Evolutionary conservation across 257 asterid species (phyloP).

Genomic region (Ilex aquifolium): DNA sequence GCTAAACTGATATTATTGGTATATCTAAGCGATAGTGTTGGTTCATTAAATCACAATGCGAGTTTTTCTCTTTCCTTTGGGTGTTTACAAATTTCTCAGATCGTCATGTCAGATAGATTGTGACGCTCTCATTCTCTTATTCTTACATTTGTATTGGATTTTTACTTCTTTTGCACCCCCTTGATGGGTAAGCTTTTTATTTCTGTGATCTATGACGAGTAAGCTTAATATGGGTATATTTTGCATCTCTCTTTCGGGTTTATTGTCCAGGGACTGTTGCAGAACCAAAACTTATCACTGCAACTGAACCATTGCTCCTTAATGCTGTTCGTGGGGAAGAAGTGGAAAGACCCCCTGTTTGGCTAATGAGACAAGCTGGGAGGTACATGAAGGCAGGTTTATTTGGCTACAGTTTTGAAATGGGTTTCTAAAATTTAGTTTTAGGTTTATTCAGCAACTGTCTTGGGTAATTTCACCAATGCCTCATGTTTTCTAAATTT

Average conservation of each 20-base stretch:
- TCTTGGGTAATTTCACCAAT: too few relatives aligned
- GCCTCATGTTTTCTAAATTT: too few relatives aligned
- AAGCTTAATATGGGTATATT: slow-evolving; percentile 5
- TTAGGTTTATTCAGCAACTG: too few relatives aligned
- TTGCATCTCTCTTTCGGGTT: neutral
- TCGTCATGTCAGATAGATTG: neutral
- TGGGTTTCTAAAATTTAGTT: too few relatives aligned
- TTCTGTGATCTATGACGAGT: neutral
- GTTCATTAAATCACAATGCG: too few relatives aligned
- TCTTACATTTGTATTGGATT: neutral
- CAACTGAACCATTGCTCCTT: slow-evolving; percentile 79
- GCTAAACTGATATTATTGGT: too few relatives aligned
- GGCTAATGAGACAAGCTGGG: slow-evolving; percentile 99
- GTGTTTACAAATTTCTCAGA: too few relatives aligned
- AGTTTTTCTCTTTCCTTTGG: too few relatives aligned
- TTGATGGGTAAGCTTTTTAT: neutral
- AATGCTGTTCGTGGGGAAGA: slow-evolving; percentile 86
- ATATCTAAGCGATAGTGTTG: too few relatives aligned
- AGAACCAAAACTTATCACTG: slow-evolving; percentile 64
- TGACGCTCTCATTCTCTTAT: neutral
- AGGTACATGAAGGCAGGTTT: slow-evolving; percentile 99
- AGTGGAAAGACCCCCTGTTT: slow-evolving; percentile 97
- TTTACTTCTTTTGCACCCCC: neutral
- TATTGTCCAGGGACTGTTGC: slow-evolving; percentile 63
- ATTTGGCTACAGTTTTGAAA: slow-evolving; percentile 4